Evolutionary conservation across 148 eudicot genomes (phyloP).

Genomic region (Vaccinium darrowii): DNA sequence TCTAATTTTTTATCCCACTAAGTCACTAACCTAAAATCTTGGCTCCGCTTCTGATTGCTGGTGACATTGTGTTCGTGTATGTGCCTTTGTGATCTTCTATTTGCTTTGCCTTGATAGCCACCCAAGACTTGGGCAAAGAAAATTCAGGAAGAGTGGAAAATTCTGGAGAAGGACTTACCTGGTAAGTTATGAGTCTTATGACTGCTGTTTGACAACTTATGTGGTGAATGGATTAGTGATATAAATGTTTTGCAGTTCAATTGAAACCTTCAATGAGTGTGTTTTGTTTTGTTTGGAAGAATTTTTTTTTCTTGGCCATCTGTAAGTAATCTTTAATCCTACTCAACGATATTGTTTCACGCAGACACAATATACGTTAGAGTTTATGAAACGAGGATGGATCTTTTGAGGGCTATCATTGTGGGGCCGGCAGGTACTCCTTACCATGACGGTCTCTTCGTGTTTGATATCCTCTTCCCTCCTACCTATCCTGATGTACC

Average conservation of each 20-base stretch:
- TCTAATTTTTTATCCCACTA: too few relatives aligned
- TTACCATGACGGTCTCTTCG: constrained; percentile 82
- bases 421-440: constrained; percentile 82
- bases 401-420: constrained; percentile 77
- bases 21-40: too few relatives aligned
- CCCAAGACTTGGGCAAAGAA: constrained; percentile 66
- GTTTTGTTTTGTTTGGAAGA: not conserved
- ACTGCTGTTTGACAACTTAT: constrained; percentile 1
- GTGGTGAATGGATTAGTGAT: not conserved
- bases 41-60: not conserved
- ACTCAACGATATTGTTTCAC: constrained; percentile 1
- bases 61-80: not conserved
- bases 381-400: constrained; percentile 68
- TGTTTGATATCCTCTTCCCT: constrained; percentile 70
- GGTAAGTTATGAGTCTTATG: constrained; percentile 35
- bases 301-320: not conserved
- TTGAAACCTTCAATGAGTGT: not conserved
- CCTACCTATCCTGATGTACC: constrained; percentile 59
- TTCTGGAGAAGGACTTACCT: constrained; percentile 68
- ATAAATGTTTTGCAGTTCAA: not conserved
- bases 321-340: constrained; percentile 2
- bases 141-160: constrained; percentile 83
- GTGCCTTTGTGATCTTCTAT: not conserved
- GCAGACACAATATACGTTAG: constrained; percentile 67
- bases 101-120: constrained; percentile 32